Percentiles rank a stretch among this genome's conserved stretches.
Evolutionary conservation across 164 flowering plant species (phyloP).

Genomic region (Berberis thunbergii): DNA sequence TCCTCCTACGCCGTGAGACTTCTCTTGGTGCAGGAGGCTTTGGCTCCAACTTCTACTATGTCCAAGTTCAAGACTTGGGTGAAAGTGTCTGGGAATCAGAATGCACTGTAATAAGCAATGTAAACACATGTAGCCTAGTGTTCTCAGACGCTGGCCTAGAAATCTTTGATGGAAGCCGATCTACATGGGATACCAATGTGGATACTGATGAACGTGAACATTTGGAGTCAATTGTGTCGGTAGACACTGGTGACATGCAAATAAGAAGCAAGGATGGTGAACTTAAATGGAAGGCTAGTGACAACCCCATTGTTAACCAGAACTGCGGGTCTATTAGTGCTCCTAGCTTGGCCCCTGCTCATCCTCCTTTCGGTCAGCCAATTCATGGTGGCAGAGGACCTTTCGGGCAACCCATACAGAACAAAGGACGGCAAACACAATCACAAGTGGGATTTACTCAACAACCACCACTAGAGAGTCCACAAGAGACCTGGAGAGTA

Average conservation of each 20-base stretch:
- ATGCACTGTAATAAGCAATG: slow-evolving; percentile 27
- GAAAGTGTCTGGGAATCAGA: slow-evolving; percentile 36
- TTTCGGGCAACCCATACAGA: slow-evolving; percentile 19
- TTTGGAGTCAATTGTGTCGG: slow-evolving; percentile 24
- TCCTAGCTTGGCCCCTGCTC: slow-evolving; percentile 22
- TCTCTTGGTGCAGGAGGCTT: slow-evolving; percentile 30
- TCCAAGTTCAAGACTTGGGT: slow-evolving; percentile 27
- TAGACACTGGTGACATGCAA: slow-evolving; percentile 35
- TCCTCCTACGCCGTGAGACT: slow-evolving; percentile 25
- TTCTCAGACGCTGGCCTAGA: slow-evolving; percentile 37
- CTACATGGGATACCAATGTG: slow-evolving; percentile 29
- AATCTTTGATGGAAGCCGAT: slow-evolving; percentile 32
- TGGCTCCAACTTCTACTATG: slow-evolving; percentile 33
- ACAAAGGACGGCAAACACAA: neutral
- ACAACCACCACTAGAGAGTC: slow-evolving; percentile 2
- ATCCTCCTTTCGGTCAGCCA: slow-evolving; percentile 31
- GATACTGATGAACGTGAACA: slow-evolving; percentile 18
- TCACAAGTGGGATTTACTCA: slow-evolving; percentile 1
- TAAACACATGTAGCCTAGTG: slow-evolving; percentile 25
- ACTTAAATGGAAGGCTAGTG: slow-evolving; percentile 31
- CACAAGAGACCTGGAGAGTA: too few species aligned
- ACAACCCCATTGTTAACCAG: slow-evolving; percentile 22
- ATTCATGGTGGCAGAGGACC: slow-evolving; percentile 14
- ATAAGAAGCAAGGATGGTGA: slow-evolving; percentile 30
- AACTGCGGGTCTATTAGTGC: slow-evolving; percentile 31